Percentiles rank a stretch among this genome's conserved stretches.
phyloP scores from a whole-genome alignment of 371 early-diverging fungal genomes.

The Circinella umbellata region DNA sequence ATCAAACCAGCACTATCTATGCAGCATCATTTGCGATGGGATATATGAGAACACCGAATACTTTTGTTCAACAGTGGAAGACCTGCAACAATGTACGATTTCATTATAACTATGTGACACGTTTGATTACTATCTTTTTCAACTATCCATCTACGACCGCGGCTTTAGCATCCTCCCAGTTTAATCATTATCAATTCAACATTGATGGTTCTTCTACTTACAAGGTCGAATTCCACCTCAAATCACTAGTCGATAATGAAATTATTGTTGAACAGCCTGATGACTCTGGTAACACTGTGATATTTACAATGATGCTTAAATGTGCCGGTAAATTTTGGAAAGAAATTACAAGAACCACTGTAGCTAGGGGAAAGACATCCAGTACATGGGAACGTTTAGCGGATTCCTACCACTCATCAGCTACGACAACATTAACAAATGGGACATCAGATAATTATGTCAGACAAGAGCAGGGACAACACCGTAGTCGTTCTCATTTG shows the following conservation, averaged over 20 bases:
- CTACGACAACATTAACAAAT: too few relatives aligned
- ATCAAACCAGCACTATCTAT: not conserved
- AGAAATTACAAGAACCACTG: not conserved
- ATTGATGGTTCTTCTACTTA: constrained; percentile 12
- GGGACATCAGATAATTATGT: too few relatives aligned
- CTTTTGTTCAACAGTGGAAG: constrained; percentile 25
- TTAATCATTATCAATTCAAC: too few relatives aligned
- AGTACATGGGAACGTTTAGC: not conserved
- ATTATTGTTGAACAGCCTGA: not conserved
- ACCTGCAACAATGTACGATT: constrained; percentile 29
- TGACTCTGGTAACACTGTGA: not conserved
- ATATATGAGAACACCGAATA: not conserved
- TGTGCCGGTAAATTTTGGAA: not conserved
- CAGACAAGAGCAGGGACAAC: too few relatives aligned
- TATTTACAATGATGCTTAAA: not conserved
- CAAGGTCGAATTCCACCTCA: constrained; percentile 24
- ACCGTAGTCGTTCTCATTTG: too few relatives aligned
- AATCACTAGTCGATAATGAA: not conserved
- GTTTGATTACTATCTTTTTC: constrained; percentile 34
- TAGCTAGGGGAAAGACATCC: not conserved
- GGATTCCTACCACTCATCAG: too few relatives aligned
- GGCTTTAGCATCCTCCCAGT: too few relatives aligned
- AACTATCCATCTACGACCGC: too few relatives aligned
- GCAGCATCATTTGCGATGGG: not conserved
- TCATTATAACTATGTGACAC: constrained; percentile 29